A percentile compares a stretch with the other conserved stretches of the same genome.
Evolutionary conservation across 225 moss, liverwort and hornwort species (phyloP).

Genomic region (Climacium dendroides): DNA sequence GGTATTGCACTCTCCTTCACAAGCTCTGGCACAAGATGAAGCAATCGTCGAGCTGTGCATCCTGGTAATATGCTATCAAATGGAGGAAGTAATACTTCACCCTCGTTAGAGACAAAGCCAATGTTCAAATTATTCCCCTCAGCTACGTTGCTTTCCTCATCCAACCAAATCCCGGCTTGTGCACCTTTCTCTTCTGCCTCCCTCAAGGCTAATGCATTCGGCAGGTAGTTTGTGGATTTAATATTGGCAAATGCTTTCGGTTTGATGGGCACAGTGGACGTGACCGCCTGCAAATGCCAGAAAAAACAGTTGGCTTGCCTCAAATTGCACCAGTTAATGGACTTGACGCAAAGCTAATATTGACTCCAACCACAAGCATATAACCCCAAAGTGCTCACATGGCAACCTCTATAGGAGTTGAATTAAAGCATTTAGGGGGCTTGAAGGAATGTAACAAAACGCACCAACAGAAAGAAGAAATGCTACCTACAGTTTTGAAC

Average conservation of each 20-base stretch:
- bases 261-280: constrained; percentile 73
- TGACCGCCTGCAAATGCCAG: constrained; percentile 29
- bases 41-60: constrained; percentile 61
- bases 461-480: neutral
- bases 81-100: constrained; percentile 48
- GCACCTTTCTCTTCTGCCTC: constrained; percentile 72
- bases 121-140: constrained; percentile 77
- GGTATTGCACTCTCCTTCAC: constrained; percentile 7
- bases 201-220: constrained; percentile 56
- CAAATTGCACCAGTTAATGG: neutral
- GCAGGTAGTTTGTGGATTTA: constrained; percentile 84
- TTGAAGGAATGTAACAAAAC: neutral
- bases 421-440: neutral
- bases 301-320: neutral
- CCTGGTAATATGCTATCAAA: constrained; percentile 70
- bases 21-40: constrained; percentile 47
- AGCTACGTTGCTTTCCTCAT: constrained; percentile 55
- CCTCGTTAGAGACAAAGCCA: constrained; percentile 28
- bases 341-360: neutral
- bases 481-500: neutral
- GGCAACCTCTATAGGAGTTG: neutral
- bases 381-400: neutral
- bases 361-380: neutral
- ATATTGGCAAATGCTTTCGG: constrained; percentile 55
- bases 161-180: constrained; percentile 73